Base-by-base conservation (phyloP, 2,329 filamentous ascomycete species). In the Paracorniculantispora psalliotae region DNA sequence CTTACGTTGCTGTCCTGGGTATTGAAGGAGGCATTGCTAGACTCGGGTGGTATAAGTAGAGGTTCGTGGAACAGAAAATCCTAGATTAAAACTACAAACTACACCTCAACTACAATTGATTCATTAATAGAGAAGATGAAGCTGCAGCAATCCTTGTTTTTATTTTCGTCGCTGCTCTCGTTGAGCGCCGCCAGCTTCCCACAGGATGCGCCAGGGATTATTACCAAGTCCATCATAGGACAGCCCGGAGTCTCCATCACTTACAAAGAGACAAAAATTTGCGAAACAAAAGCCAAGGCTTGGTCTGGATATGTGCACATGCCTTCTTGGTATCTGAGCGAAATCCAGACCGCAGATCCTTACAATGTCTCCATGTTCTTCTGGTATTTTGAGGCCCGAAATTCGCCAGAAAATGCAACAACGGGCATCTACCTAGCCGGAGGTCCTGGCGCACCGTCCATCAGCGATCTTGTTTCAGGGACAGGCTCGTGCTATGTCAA, bases 381-480 rank as follows among this genome's bases (percentile, higher is more conserved):
- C 66, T 79, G 75, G 76, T 77, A 74, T 57, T 72, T 79, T 41
- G 74, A 70, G 30, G 72, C 73, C 0, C 71, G 75, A 9, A 67
- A 74, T 7, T 57, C 67, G 5, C 59, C 67, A 1, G 50, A 49
- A 0, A 64, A 57, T 19, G 67, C 65, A 1, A 63, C 64, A 0
- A 68, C 65, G 2, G 63, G 75, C 77, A 81, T 87, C 67, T 88
- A 82, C 78, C 73, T 88, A 59, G 86, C 85, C 67, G 85, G 85
- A 50, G 85, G 85, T 1, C 85, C 85, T 0, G 85, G 85, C 4
- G 75, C 77, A 51, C 83, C 80, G 64, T 85, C 82, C 2, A 39
- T 56, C 12, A 10, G 53, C 30, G 53, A 56, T 39, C 43, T 56
- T 15, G 43, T 48, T 30, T 26, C 53, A 3, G 43, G 53, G 3